A percentile compares a stretch with the other conserved stretches of the same genome.
Evolutionary conservation across 164 flowering plant species (phyloP).

Genomic region (Euptelea pleiosperma): DNA sequence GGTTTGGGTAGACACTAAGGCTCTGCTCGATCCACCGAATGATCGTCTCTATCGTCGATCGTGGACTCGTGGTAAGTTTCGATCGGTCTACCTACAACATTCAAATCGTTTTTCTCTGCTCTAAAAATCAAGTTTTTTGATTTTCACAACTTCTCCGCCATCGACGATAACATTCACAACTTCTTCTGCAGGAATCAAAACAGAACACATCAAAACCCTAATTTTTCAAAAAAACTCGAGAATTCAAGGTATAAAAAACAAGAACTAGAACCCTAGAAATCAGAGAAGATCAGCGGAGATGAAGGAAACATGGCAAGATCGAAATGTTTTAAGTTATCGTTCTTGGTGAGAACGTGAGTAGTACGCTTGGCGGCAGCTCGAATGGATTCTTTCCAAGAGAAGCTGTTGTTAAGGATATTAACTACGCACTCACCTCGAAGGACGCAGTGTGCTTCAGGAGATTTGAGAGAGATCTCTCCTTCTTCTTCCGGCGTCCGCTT

Average conservation of each 20-base stretch:
- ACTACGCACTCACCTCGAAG: conserved; percentile 55
- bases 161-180: conserved; percentile 75
- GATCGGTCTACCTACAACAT: too few relatives aligned
- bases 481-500: conserved; percentile 72
- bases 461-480: conserved; percentile 20
- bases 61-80: too few relatives aligned
- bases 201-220: too few relatives aligned
- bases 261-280: conserved; percentile 11
- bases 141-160: too few relatives aligned
- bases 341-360: conserved; percentile 71
- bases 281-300: neutral
- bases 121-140: too few relatives aligned
- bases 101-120: too few relatives aligned
- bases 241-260: too few relatives aligned
- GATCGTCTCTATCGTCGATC: too few relatives aligned
- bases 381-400: conserved; percentile 70
- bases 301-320: neutral
- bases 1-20: too few relatives aligned
- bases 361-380: conserved; percentile 87
- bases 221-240: too few relatives aligned
- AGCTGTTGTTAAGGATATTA: conserved; percentile 36
- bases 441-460: conserved; percentile 35
- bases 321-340: conserved; percentile 32
- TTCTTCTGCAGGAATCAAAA: conserved; percentile 56
- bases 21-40: too few relatives aligned